Base-by-base conservation (phyloP, 805 yeast genomes). In the Metschnikowia koreensis region DNA sequence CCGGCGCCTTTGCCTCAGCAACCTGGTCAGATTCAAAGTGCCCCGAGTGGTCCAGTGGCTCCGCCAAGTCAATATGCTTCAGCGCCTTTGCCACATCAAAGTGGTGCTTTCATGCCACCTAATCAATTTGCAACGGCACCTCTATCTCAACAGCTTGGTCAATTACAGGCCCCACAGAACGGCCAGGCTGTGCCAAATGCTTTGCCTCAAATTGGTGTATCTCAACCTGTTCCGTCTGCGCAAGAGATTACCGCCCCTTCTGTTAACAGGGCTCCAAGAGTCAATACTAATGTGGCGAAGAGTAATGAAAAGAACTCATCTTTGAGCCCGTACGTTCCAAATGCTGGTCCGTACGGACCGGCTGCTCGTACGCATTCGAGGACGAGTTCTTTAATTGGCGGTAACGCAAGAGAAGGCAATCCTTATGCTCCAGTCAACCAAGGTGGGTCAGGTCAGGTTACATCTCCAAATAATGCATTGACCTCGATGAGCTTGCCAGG, bases 341-440 rank as follows among this genome's bases (percentile, higher is more conserved):
- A 67, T 44, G 64, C 75, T 10, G 79, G 79, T 7, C 79, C 77
- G 2, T 74, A 74, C 51, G 78, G 73, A 7, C 79, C 79, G 6
- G 62, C 63, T 38, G 68, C 54, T 37, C 66, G 67, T 44, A 63
- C 70, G 0, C 77, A 73, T 52, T 72, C 77, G 7, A 59, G 79
- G 52, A 70, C 74, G 2, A 69, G 67, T 54, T 73, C 78, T 0
- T 60, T 74, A 34, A 66, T 74, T 11, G 77, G 77, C 2, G 73
- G 58, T 7, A 70, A 63, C 45, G 73, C 74, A 2, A 74, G 68
- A 52, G 77, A 72, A 36, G 58, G 63, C 13, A 74, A 74, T 44
- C 79, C 78, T 1, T 73, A 74, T 49, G 77, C 76, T 7, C 77
- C 77, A 9, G 70, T 61, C 2, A 16, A n/a, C 34, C 28, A 29